A percentile compares a stretch with the other conserved stretches of the same genome.
Conservation (phyloP, 2,329 filamentous ascomycete genomes). For the Amphichorda felina region DNA sequence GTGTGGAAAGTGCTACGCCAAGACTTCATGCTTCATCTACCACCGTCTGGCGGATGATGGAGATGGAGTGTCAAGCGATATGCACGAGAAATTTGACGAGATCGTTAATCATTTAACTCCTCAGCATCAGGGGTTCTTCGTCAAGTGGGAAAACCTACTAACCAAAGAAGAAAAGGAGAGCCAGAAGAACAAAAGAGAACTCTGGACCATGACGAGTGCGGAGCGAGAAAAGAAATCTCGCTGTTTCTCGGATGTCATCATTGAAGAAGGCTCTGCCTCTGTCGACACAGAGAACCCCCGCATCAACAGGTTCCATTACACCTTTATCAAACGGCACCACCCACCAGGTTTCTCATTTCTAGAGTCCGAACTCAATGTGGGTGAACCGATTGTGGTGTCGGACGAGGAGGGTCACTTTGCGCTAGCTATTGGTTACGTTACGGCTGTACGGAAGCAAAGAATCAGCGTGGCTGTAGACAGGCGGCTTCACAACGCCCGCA, state of each 20-base stretch:
- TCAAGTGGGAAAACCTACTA: slow-evolving; percentile 86
- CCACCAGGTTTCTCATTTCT: slow-evolving; percentile 65
- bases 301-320: slow-evolving; percentile 87
- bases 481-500: slow-evolving; percentile 74
- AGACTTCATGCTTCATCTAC: slow-evolving; percentile 83
- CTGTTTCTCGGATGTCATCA: slow-evolving; percentile 79
- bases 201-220: slow-evolving; percentile 90
- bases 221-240: slow-evolving; percentile 82
- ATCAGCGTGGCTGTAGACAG: slow-evolving; percentile 88
- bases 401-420: slow-evolving; percentile 94
- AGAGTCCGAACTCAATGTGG: slow-evolving; percentile 76
- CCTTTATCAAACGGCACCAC: slow-evolving; percentile 60
- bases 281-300: slow-evolving; percentile 62
- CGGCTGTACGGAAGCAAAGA: slow-evolving; percentile 58
- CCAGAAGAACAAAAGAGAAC: slow-evolving; percentile 74
- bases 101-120: slow-evolving; percentile 67
- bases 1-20: slow-evolving; percentile 83
- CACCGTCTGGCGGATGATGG: slow-evolving; percentile 84
- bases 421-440: slow-evolving; percentile 83
- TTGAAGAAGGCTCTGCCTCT: slow-evolving; percentile 63
- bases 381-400: slow-evolving; percentile 92
- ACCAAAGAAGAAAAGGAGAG: slow-evolving; percentile 91
- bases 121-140: slow-evolving; percentile 70
- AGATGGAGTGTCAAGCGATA: slow-evolving; percentile 66
- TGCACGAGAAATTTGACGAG: slow-evolving; percentile 73